Percentiles rank a stretch among this genome's conserved stretches.
Evolutionary conservation across 192 early-diverging fungal species (phyloP).

Genomic region (Pilaira anomala): DNA sequence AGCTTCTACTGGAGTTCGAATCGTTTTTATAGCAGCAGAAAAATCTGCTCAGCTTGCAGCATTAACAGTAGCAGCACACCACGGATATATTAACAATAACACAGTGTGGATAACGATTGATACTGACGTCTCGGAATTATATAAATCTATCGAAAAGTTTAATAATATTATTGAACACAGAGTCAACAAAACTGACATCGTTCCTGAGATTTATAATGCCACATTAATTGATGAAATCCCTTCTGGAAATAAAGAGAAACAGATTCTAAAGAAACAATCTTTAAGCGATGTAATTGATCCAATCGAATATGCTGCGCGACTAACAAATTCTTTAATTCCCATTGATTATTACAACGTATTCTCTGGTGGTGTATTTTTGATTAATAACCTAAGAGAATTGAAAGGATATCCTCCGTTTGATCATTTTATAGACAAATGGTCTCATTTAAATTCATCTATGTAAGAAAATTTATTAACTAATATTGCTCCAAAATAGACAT

Average conservation of each 20-base stretch:
- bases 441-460: conserved; percentile 37
- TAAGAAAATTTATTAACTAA: too few relatives aligned
- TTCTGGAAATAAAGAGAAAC: not conserved
- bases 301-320: conserved; percentile 19
- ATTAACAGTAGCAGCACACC: conserved; percentile 39
- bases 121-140: not conserved
- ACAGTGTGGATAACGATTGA: conserved; percentile 30
- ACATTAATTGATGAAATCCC: not conserved
- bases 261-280: conserved; percentile 6
- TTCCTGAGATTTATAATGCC: not conserved
- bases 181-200: conserved; percentile 11
- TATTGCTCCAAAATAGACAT: not conserved
- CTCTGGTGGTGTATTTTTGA: conserved; percentile 42
- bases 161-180: conserved; percentile 22
- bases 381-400: conserved; percentile 37
- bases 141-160: conserved; percentile 14
- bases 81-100: conserved; percentile 30
- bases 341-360: conserved; percentile 38
- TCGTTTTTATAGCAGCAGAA: conserved; percentile 41
- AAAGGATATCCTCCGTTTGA: conserved; percentile 48
- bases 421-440: conserved; percentile 45
- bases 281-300: conserved; percentile 12
- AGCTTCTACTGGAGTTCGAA: conserved; percentile 32
- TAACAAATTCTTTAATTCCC: conserved; percentile 17
- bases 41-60: conserved; percentile 30